Conservation (phyloP, 2,329 filamentous ascomycete genomes). For the Nannizzia gypsea region DNA sequence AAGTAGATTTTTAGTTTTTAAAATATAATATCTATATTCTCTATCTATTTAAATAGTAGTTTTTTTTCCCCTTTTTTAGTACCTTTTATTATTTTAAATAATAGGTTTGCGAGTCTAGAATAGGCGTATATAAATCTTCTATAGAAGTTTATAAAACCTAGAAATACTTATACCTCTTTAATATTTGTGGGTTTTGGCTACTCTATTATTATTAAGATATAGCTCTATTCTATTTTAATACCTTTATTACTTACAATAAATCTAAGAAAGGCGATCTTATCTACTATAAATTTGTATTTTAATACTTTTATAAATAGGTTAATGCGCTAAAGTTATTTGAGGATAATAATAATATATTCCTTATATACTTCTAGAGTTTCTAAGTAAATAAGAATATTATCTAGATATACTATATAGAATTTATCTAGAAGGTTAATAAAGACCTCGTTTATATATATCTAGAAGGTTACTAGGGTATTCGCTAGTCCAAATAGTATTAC, state of each 20-base stretch:
- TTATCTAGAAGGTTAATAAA: neutral
- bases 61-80: neutral
- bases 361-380: neutral
- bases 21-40: neutral
- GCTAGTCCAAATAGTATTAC: neutral
- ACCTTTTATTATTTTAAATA: neutral
- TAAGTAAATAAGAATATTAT: conserved; percentile 1
- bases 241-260: neutral
- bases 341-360: neutral
- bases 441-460: neutral
- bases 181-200: neutral
- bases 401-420: neutral
- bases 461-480: neutral
- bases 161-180: neutral
- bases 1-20: neutral
- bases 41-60: neutral
- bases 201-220: neutral
- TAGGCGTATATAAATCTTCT: neutral
- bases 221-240: neutral
- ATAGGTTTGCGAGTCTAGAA: neutral
- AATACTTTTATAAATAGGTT: neutral
- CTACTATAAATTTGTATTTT: neutral
- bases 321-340: neutral
- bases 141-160: neutral
- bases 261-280: neutral